Base-by-base conservation (phyloP, 1,284 basidiomycete genomes). In the Irpex sp. region DNA sequence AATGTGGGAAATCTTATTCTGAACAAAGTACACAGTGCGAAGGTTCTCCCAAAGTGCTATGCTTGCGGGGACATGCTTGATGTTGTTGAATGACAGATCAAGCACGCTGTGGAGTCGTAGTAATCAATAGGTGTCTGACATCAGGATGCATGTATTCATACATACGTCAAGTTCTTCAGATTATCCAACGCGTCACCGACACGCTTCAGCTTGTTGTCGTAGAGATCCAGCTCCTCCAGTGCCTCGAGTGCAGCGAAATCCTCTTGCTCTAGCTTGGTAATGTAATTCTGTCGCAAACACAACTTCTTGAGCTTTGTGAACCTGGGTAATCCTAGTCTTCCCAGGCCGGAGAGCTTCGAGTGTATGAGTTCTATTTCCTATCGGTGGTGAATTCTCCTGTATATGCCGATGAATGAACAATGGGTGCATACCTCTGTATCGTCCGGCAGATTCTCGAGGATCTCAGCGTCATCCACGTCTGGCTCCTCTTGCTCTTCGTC, bases 31-130 rank as follows among this genome's bases (percentile, higher is more conserved):
- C 21, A 97, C 81, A 0, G 92, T 93, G 58, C 83, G 79, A 36
- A 97, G 81, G 1, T 85, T 83, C 2, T 78, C 79, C 1, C 96
- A 78, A 58, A 80, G 76, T 6, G 81, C 77, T 17, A 93, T 73
- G 4, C 80, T 78, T 46, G 88, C 83, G 0, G 95, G 93, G 37
- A 94, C 78, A 13, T 80, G 75, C 62, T 87, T 84, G 62, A 98
- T 79, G 57, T 97, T 84, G 78, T 99, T 99, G 84, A 98, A 99
- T 1, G 96, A 98, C 36, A 98, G 79, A 78, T 99, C 97, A 56
- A 99, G 80, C 2, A 86, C 81, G 54, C 95, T 97, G 49, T 11
- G 36, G 19, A 61, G 2, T 36, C 19, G 61, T 63, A 33, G 35
- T 15, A 17, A 1, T 39, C 9, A 19, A 26, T 58, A 19, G 15